Evolutionary conservation across 352 stramenopile species (phyloP), one percentile per base, ranked within the genome.

Genomic region (Phytophthora megakarya): DNA sequence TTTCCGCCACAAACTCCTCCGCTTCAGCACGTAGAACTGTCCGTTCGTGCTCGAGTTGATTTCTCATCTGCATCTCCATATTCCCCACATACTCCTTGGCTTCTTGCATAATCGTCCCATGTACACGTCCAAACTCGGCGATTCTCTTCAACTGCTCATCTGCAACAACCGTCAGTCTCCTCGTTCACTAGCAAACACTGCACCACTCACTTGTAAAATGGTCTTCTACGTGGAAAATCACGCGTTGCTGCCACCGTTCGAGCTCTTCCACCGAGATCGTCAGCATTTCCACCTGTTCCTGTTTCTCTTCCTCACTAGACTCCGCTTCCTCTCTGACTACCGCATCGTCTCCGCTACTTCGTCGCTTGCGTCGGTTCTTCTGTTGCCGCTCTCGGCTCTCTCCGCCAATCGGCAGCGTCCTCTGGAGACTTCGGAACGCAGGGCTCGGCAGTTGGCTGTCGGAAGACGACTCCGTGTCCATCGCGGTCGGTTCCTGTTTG

Each of bases 91-190:
- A 84, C 51, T 88, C 66, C 46, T 81, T 88, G 3, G 84, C 81
- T 57, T 92, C 81, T 21, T 84, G 76, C 30, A 90, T 53, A 10
- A 92, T 64, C 38, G 67, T 88, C 3, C 78, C 80, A 60, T 89
- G 81, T 13, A 88, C 81, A 28, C 84, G 80, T 25, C 84, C 84
- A 54, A 92, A 92, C 54, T 92, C 84, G 1, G 79, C 76, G 52
- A 92, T 92, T 32, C 84, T 76, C 66, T 90, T 92, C 18, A 92
- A 61, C 61, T 92, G 84, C 39, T 92, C 80, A 53, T 89, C 84
- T 92, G 38, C 25, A 35, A n/a, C 22, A 53, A 65, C 13, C 16
- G 33, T 71, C 45, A 70, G 60, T 8, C 38, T 16, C 26, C 9
- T 13, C 12, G 12, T 3, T 39, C 23, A 30, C n/a, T 13, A 16